Base-by-base conservation (phyloP, 108 stramenopile species). In the Nannochloropsis salina region DNA sequence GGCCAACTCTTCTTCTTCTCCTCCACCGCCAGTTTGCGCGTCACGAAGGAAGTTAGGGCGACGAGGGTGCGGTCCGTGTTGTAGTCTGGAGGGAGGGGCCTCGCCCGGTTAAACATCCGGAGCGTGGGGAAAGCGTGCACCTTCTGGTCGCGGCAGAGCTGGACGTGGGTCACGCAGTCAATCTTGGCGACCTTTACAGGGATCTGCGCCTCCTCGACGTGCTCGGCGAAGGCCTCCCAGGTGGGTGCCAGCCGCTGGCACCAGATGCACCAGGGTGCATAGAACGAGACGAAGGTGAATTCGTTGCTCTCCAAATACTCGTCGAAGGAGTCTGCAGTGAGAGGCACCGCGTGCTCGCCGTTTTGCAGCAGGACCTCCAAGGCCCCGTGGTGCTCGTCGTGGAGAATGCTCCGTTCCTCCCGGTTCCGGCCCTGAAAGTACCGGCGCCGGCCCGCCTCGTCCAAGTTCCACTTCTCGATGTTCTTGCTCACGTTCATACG, bases 201-300 rank as follows among this genome's bases (percentile, higher is more conserved):
- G 12, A 85, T 80, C n/a, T 22, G 9, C 31, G 43, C 45, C 44
- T 87, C 88, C 80, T 92, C 93, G 44, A 85, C 93, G 85, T 94
- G 91, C 92, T 98, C 97, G 11, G 91, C 92, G 74, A 91, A 89
- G 18, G 88, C 89, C 42, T 92, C 92, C 97, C 96, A 98, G 1
- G 96, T 97, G 1, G 98, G 98, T 45, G 92, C 92, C 44, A 99
- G 92, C 51, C 96, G 91, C 87, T 97, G 96, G 88, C 98, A 99
- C 98, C 98, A 98, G 42, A 88, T 83, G 90, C 98, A 98, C 97
- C 97, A 97, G 42, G 97, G 97, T 9, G 98, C 97, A 91, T 90
- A 98, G 90, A 96, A 91, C 85, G 61, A 74, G 61, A 74, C 61
- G 61, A 74, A 74, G 15, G 61, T 74, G n/a, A 74, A 41, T 31